Evolutionary conservation across 1,284 basidiomycete genomes (phyloP), one percentile per base, ranked within the genome.

Genomic region (Testicularia cyperi): DNA sequence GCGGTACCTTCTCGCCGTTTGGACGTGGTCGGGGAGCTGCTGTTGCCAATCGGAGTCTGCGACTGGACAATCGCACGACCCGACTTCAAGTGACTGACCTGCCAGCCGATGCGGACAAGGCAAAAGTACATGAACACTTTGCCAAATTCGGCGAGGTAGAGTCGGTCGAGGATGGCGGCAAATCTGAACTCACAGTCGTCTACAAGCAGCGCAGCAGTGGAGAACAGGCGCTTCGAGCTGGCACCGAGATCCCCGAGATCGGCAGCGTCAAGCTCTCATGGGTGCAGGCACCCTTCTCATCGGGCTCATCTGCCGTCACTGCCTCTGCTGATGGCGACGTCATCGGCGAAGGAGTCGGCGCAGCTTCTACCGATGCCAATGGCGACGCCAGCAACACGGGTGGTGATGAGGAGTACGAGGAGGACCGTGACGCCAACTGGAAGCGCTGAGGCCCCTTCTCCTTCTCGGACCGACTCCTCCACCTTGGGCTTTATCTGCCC

Each of bases 61-160:
- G 87, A 64, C 83, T 96, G 19, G 92, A 96, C 78, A 92, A 94
- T 69, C 84, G 92, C 15, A 88, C 92, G 5, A 88, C 86, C 78
- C 86, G 84, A 72, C 78, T 96, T 22, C 78, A 87, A 31, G 79
- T 95, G 27, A 85, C 88, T 62, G 88, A 85, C 27, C 83, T 83
- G 0, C 69, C 79, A 1, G 31, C 55, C 2, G 70, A 62, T 2
- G 79, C 78, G 23, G 79, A 80, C 19, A 83, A 83, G 26, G 80
- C 79, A 40, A 81, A 83, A 19, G 80, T 90, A 41, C 83, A 83
- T 55, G 84, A 87, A 58, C 92, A 88, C 85, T 92, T 87, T 38
- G 27, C 38, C 5, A 30, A 12, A 2, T 73, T 72, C 38, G 72
- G 72, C 38, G 65, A 70, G 36, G 23, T 64, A 2, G 43, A 66